These are phyloP conservation scores for Baeospora myosura DNA, from an alignment of 1,284 basidiomycete species.

Conservation along the genomic window DNA sequence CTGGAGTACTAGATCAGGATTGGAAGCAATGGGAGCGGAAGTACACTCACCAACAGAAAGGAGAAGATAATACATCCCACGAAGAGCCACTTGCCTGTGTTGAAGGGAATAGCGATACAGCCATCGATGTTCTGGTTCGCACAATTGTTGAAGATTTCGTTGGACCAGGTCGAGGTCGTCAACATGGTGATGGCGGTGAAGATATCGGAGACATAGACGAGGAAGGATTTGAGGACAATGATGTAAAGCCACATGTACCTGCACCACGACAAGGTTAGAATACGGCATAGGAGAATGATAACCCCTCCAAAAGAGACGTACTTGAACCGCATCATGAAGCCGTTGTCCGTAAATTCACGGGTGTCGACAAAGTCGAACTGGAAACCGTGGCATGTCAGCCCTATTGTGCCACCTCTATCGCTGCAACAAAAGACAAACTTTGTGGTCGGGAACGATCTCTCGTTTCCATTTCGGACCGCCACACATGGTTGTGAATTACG, in stretches of 20 bases:
- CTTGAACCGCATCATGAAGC: slow-evolving; percentile 82
- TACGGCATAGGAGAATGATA: slow-evolving; percentile 4
- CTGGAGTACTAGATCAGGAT: slow-evolving; percentile 26
- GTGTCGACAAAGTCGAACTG: slow-evolving; percentile 98
- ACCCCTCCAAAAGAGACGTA: slow-evolving; percentile 30
- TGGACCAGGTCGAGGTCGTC: slow-evolving; percentile 86
- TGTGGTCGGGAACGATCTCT: slow-evolving; percentile 96
- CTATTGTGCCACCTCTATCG: too few species aligned
- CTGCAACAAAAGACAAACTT: slow-evolving; percentile 52
- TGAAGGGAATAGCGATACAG: slow-evolving; percentile 85
- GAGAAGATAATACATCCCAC: slow-evolving; percentile 97
- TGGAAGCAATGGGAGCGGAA: slow-evolving; percentile 4
- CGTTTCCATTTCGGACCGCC: slow-evolving; percentile 88
- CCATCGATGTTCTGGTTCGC: slow-evolving; percentile 40
- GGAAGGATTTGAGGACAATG: slow-evolving; percentile 88
- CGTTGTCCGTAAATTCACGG: slow-evolving; percentile 84
- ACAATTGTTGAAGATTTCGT: slow-evolving; percentile 80
- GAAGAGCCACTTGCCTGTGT: slow-evolving; percentile 92
- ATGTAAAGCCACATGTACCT: slow-evolving; percentile 91
- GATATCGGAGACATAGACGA: slow-evolving; percentile 95
- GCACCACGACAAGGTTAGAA: slow-evolving; percentile 10
- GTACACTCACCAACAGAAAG: slow-evolving; percentile 72
- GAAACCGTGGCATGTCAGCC: too few species aligned
- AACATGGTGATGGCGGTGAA: slow-evolving; percentile 97
- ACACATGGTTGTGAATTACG: slow-evolving; percentile 41